Evolutionary conservation across 805 yeast genomes (phyloP), one percentile per base, ranked within the genome.

Genomic region (Jamesozyma spencerorum): DNA sequence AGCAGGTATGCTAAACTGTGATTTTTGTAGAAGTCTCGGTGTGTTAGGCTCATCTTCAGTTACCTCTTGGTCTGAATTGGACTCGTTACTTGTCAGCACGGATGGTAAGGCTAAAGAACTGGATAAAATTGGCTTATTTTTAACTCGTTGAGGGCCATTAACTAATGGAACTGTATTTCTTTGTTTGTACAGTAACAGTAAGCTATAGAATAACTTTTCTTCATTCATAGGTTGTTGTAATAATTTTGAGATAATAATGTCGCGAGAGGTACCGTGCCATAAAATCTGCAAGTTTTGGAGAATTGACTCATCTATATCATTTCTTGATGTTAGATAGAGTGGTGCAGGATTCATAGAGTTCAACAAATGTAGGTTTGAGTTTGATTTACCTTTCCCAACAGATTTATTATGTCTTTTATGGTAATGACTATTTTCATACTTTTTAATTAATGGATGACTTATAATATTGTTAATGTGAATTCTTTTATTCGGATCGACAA

Each of bases 141-240:
- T 18, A 17, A 13, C 14, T 20, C 5, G 6, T 15, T 31, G 22
- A 13, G 30, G 12, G 2, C 27, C 19, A n/a, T 39, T 36, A 6
- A 27, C 38, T 14, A 31, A 15, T n/a, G 40, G 32, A 34, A 37
- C 31, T n/a, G 50, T 34, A 34, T 82, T 90, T 42, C 80, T 85
- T 50, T 81, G 81, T 48, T 94, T 70, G 60, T 85, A 85, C 49
- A 81, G 77, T 66, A 81, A 65, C 44, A 85, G 66, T 37, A 86
- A 62, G 48, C 82, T 79, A 61, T 86, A 85, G 55, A 85, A 85
- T 46, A 84, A 72, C 64, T 85, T 85, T 53, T 85, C 95, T 2
- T 86, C 73, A 44, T 79, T 79, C 44, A 75, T 73, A 29, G 69
- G 77, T 2, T 71, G 68, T 17, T 76, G 69, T 41, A 79, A 48